phyloP scores from a whole-genome alignment of 345 rosid genomes.

The Cardamine chenopodiifolia region DNA sequence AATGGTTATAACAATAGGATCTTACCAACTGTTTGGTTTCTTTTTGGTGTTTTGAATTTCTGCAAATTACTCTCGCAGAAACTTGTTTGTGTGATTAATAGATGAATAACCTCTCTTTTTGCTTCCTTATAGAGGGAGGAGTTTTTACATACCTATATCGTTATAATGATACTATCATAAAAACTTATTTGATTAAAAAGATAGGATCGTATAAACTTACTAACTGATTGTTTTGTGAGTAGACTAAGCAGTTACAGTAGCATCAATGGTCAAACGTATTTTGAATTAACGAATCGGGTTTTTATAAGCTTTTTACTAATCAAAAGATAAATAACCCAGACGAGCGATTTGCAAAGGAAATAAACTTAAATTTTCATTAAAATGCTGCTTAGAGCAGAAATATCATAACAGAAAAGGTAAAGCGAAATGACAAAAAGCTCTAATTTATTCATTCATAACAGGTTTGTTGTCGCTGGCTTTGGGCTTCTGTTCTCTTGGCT shows the following conservation, averaged over 20 bases:
- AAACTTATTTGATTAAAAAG: background rate
- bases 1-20: background rate
- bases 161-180: too few species aligned
- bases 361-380: background rate
- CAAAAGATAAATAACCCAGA: background rate
- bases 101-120: background rate
- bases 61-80: too few species aligned
- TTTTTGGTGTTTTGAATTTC: background rate
- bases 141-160: background rate
- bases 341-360: background rate
- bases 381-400: background rate
- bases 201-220: too few species aligned
- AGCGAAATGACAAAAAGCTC: background rate
- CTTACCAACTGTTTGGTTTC: background rate
- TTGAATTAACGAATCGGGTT: background rate
- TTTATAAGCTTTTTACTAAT: background rate
- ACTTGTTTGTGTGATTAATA: background rate
- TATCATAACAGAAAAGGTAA: background rate
- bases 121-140: too few species aligned
- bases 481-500: constrained; percentile 87
- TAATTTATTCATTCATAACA: constrained; percentile 73
- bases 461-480: constrained; percentile 98
- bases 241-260: background rate
- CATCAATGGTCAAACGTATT: background rate
- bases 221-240: background rate